Base-by-base conservation (phyloP, 345 rosid genomes). In the Euphorbia pulcherrima region DNA sequence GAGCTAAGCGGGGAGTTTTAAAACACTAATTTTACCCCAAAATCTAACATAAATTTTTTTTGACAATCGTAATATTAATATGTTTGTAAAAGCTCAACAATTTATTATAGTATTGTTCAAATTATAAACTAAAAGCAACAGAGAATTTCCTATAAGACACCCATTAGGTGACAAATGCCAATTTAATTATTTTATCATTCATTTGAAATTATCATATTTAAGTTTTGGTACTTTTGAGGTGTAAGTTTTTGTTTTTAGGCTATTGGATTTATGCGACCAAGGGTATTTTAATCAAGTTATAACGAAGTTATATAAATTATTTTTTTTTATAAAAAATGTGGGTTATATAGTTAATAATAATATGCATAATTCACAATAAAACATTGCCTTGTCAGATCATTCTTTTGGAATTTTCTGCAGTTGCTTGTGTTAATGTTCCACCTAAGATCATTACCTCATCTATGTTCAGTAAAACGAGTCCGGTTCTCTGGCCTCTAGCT, bases 161-260 rank as follows among this genome's bases (percentile, higher is more conserved):
- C 24, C 67, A 67, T 70, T 58, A 70, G n/a, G 41, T 51, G 80
- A 79, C 82, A 79, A 72, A 65, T 59, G 18, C 8, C 27, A 23
- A 53, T 67, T n/a, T 44, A 44, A 41, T 41, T 41, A 41, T 41
- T 41, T 41, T n/a, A n/a, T 41, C 13, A 41, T 41, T 41, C 7
- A 41, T 6, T 70, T 70, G 59, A 70, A 47, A 69, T 62, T 70
- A 30, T 52, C 10, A 14, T 28, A 56, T 69, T 47, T 9, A 48
- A 51, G 26, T 26, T 62, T 68, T 62, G 74, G 60, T 67, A 65
- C 60, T 74, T 79, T 74, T 69, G 75, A 77, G 81, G 79, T 68
- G 79, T 48, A 56, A 65, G 51, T 71, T 77, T n/a, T 75, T 77
- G 84, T 77, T 72, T 77, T 68, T 55, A 62, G 59, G 75, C 68